phyloP scores from a whole-genome alignment of 768 basidiomycete genomes.

The Lentinula lateritia region DNA sequence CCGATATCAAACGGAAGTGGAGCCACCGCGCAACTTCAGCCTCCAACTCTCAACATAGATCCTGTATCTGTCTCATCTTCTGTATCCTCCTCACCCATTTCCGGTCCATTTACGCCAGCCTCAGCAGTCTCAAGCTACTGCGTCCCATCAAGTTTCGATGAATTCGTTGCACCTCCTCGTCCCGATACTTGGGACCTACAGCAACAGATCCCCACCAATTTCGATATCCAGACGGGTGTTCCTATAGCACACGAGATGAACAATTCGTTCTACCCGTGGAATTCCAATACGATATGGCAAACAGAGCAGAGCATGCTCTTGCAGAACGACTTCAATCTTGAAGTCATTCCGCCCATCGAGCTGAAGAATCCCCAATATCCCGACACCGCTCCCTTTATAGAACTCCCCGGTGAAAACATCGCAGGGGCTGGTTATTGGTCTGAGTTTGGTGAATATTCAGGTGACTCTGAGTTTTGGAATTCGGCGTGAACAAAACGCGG shows the following conservation, averaged over 20 bases:
- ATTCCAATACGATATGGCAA: constrained; percentile 24
- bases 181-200: constrained; percentile 17
- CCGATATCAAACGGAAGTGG: not conserved
- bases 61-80: constrained; percentile 38
- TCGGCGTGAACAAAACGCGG: not conserved
- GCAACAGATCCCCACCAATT: constrained; percentile 26
- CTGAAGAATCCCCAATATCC: constrained; percentile 45
- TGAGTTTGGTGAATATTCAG: not conserved
- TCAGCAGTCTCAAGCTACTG: constrained; percentile 23
- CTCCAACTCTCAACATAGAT: constrained; percentile 35
- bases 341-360: constrained; percentile 59
- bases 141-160: constrained; percentile 16
- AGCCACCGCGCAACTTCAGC: constrained; percentile 5
- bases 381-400: constrained; percentile 10
- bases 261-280: constrained; percentile 26
- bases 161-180: constrained; percentile 14
- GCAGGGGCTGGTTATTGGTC: not conserved
- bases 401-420: not conserved
- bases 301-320: constrained; percentile 29
- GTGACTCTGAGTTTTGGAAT: not conserved
- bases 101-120: constrained; percentile 46
- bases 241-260: constrained; percentile 30
- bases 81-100: constrained; percentile 41
- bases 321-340: constrained; percentile 64
- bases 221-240: constrained; percentile 33